Evolutionary conservation across 331 rosid species (phyloP).

Genomic region (Malus hybrid): DNA sequence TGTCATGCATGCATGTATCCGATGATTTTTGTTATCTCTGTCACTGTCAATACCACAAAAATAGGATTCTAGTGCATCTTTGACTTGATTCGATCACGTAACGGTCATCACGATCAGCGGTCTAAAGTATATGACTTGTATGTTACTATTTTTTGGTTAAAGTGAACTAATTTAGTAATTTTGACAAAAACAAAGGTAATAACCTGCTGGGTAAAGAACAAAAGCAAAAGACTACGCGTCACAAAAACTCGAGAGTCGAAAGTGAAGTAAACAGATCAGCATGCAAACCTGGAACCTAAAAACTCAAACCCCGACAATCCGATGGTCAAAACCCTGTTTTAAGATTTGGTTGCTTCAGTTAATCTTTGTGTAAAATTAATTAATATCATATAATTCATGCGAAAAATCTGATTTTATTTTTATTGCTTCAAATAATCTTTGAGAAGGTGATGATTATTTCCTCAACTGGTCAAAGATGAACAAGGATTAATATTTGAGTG

Average conservation of each 20-base stretch:
- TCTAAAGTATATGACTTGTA: not conserved
- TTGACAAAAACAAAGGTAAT: not conserved
- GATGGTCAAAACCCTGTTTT: not conserved
- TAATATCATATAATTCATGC: not conserved
- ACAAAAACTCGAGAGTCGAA: not conserved
- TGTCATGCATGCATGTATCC: conserved; percentile 8
- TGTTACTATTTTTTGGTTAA: not conserved
- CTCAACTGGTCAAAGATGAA: not conserved
- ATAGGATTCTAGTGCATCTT: not conserved
- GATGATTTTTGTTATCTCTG: not conserved
- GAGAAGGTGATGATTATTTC: not conserved
- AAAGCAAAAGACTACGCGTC: not conserved
- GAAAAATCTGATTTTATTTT: not conserved
- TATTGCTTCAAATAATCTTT: not conserved
- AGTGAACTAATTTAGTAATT: not conserved
- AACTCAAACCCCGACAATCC: not conserved
- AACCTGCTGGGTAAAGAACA: not conserved
- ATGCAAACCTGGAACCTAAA: not conserved
- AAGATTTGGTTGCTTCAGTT: not conserved
- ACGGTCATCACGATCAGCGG: not conserved
- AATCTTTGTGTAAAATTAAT: not conserved
- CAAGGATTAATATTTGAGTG: not conserved
- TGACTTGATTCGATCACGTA: not conserved
- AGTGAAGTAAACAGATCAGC: not conserved
- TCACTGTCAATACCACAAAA: not conserved